Percentiles rank a stretch among this genome's conserved stretches.
Conservation (phyloP, 2,329 filamentous ascomycete genomes). For the Fusarium oligoseptatum region DNA sequence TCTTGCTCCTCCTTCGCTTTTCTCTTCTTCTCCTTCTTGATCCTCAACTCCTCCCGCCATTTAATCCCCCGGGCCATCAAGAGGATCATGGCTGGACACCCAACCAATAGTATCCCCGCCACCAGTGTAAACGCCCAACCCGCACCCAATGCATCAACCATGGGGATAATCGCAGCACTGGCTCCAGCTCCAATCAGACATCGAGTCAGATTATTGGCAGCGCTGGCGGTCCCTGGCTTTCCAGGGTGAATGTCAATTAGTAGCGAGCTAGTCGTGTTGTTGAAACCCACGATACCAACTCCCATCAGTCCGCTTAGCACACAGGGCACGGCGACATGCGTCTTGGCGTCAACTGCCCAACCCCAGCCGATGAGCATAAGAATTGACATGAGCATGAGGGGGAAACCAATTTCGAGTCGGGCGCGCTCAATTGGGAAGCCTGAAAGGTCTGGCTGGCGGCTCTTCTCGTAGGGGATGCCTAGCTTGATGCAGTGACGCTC, state of each 20-base stretch:
- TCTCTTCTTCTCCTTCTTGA: conserved; percentile 43
- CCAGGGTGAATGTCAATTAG: conserved; percentile 69
- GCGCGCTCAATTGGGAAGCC: conserved; percentile 66
- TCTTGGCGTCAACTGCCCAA: conserved; percentile 61
- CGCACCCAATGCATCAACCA: conserved; percentile 64
- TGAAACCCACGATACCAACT: conserved; percentile 65
- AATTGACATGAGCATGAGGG: conserved; percentile 64
- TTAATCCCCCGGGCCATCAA: conserved; percentile 58
- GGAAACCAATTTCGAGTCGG: conserved; percentile 63
- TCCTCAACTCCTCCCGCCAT: conserved; percentile 57
- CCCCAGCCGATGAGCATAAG: conserved; percentile 64
- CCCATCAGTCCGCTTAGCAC: conserved; percentile 63
- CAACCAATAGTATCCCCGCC: conserved; percentile 57
- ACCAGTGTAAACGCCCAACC: conserved; percentile 67
- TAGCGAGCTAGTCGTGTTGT: conserved; percentile 65
- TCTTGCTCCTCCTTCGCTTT: conserved; percentile 21
- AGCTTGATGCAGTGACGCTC: conserved; percentile 68
- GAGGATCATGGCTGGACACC: conserved; percentile 55
- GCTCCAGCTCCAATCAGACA: conserved; percentile 68
- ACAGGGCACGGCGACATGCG: conserved; percentile 61
- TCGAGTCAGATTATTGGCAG: conserved; percentile 68
- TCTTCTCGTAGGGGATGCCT: conserved; percentile 66
- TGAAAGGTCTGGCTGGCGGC: conserved; percentile 63
- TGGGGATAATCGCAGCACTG: conserved; percentile 64
- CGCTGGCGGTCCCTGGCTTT: conserved; percentile 66